phyloP scores from a whole-genome alignment of 371 early-diverging fungal genomes.

The Lichtheimia ramosa region DNA sequence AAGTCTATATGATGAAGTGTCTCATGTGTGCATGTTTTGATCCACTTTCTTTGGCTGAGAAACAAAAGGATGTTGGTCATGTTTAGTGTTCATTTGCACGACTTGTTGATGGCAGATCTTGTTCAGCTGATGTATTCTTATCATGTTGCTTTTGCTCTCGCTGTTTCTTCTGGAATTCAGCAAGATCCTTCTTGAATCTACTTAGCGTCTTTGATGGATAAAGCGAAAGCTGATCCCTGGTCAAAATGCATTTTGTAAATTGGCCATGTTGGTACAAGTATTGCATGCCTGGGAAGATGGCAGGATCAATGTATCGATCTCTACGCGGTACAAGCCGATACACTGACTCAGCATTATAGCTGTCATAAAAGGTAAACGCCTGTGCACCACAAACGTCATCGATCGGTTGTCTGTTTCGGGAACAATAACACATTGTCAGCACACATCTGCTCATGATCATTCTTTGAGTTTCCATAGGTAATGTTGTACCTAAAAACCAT shows the following conservation, averaged over 20 bases:
- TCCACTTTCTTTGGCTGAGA: too few species aligned
- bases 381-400: conserved; percentile 7
- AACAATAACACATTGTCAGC: too few species aligned
- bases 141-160: too few species aligned
- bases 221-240: conserved; percentile 19
- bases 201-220: conserved; percentile 29
- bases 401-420: conserved; percentile 2
- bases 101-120: too few species aligned
- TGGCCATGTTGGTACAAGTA: conserved; percentile 20
- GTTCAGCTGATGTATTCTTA: too few species aligned
- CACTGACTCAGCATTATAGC: conserved; percentile 20
- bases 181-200: neutral
- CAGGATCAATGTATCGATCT: conserved; percentile 27
- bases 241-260: conserved; percentile 14
- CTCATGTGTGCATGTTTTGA: too few species aligned
- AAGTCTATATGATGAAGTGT: too few species aligned
- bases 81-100: too few species aligned
- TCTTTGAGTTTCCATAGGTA: neutral
- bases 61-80: too few species aligned
- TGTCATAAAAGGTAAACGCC: conserved; percentile 26
- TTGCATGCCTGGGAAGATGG: neutral
- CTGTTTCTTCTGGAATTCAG: too few species aligned
- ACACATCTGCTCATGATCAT: neutral
- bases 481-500: conserved; percentile 21
- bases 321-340: conserved; percentile 28